Percentiles rank a stretch among this genome's conserved stretches.
phyloP scores from a whole-genome alignment of 1,139 yeast species.

The Sugiyamaella castrensis region DNA sequence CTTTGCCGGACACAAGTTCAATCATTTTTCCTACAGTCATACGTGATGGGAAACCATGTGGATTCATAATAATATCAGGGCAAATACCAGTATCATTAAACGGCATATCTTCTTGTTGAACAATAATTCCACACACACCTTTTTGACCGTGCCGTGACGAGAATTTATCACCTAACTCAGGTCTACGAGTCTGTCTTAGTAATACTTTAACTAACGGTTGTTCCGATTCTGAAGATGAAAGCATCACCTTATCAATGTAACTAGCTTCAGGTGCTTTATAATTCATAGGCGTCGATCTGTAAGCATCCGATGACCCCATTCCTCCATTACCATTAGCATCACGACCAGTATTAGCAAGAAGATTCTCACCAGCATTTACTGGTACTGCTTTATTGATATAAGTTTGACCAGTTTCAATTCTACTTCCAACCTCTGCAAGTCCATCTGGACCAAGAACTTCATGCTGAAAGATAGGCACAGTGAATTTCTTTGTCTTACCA shows the following conservation, averaged over 20 bases:
- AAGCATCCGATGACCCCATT: conserved; percentile 41
- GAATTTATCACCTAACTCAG: conserved; percentile 96
- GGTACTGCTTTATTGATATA: conserved; percentile 93
- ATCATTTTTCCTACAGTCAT: conserved; percentile 99
- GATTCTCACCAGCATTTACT: conserved; percentile 75
- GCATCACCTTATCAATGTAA: conserved; percentile 95
- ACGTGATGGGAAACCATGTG: conserved; percentile 99
- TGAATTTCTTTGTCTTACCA: conserved; percentile 34
- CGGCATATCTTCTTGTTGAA: conserved; percentile 94
- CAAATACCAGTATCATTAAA: conserved; percentile 84
- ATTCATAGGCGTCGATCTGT: conserved; percentile 84
- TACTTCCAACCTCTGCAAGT: conserved; percentile 91
- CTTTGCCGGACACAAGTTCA: conserved; percentile 93
- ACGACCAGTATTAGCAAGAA: conserved; percentile 44
- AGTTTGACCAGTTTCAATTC: conserved; percentile 88
- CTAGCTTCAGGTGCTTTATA: conserved; percentile 96
- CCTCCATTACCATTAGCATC: conserved; percentile 25
- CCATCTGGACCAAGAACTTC: conserved; percentile 91
- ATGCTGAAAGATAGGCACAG: conserved; percentile 77
- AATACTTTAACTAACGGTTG: conserved; percentile 91
- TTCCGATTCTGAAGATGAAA: conserved; percentile 92
- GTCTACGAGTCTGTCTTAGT: conserved; percentile 93
- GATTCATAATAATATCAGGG: conserved; percentile 97
- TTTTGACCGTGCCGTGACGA: conserved; percentile 97
- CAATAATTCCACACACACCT: conserved; percentile 98